A percentile compares a stretch with the other conserved stretches of the same genome.
These are phyloP conservation scores for Rhododendron kiyosumense DNA, from an alignment of 148 eudicot species.

Conservation along the genomic window DNA sequence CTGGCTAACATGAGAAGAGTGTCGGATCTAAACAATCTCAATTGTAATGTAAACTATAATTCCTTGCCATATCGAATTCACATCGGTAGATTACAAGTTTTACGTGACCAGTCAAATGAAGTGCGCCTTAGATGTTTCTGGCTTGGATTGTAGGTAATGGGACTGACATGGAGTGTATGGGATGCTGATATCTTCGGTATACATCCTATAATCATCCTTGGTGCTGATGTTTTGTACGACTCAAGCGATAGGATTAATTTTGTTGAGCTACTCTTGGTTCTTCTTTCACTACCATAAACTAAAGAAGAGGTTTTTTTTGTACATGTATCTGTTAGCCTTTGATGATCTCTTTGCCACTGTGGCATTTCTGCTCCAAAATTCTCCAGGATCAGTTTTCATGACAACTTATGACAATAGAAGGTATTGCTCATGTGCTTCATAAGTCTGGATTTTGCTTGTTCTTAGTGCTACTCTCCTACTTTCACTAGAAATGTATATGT, in stretches of 20 bases:
- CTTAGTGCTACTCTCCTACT: not conserved
- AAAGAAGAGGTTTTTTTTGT: slow-evolving; percentile 6
- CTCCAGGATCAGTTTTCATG: slow-evolving; percentile 70
- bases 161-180: slow-evolving; percentile 89
- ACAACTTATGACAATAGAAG: slow-evolving; percentile 91
- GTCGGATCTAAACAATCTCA: slow-evolving; percentile 54
- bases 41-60: slow-evolving; percentile 45
- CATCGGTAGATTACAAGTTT: not conserved
- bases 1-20: slow-evolving; percentile 67
- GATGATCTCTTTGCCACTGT: slow-evolving; percentile 93
- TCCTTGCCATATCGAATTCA: not conserved
- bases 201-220: slow-evolving; percentile 65
- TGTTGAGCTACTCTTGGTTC: not conserved
- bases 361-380: slow-evolving; percentile 70
- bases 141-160: slow-evolving; percentile 50
- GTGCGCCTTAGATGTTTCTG: not conserved
- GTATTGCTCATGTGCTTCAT: slow-evolving; percentile 28
- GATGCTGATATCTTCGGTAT: slow-evolving; percentile 57
- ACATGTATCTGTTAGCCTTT: slow-evolving; percentile 46
- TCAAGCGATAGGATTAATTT: slow-evolving; percentile 42
- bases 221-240: slow-evolving; percentile 93
- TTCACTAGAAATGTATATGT: not conserved
- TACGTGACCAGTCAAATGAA: not conserved
- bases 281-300: not conserved
- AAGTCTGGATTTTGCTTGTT: not conserved